Evolutionary conservation across 495 filamentous ascomycete genomes (phyloP).

Genomic region (Lasiosphaeris hirsuta): DNA sequence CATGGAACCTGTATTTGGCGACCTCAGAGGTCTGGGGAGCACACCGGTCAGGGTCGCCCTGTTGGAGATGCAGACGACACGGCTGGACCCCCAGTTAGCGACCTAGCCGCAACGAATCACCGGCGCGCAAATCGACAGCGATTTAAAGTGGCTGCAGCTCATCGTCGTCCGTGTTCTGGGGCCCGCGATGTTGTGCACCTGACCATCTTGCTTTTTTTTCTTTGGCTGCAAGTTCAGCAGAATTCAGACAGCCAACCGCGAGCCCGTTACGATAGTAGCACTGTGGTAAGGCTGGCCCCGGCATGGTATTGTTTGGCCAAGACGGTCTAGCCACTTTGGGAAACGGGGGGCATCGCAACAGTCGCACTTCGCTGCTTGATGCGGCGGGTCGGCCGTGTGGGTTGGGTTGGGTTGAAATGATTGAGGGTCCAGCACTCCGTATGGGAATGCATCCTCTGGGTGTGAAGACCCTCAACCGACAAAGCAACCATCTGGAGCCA

Average conservation of each 20-base stretch:
- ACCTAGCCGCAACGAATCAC: constrained; percentile 4
- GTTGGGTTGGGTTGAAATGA: too few relatives aligned
- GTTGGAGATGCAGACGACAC: constrained; percentile 3
- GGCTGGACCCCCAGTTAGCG: background rate
- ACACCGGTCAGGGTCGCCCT: background rate
- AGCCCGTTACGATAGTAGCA: background rate
- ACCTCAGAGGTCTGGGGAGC: background rate
- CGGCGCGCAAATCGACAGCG: constrained; percentile 13
- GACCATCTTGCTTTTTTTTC: constrained; percentile 19
- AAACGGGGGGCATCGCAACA: too few relatives aligned
- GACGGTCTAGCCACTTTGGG: too few relatives aligned
- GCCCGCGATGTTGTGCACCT: constrained; percentile 21
- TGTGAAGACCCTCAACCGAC: too few relatives aligned
- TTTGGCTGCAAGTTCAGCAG: background rate
- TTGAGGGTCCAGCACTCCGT: too few relatives aligned
- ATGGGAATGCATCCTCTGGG: too few relatives aligned
- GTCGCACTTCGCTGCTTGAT: too few relatives aligned
- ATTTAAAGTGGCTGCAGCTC: background rate
- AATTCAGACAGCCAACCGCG: background rate
- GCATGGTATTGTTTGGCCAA: too few relatives aligned
- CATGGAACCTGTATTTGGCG: background rate
- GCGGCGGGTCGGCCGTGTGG: too few relatives aligned
- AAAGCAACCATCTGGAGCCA: too few relatives aligned
- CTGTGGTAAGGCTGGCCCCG: background rate
- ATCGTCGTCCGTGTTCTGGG: constrained; percentile 10